These are phyloP conservation scores for Podospora pseudocomata DNA, from an alignment of 495 filamentous ascomycete species.

Conservation along the genomic window DNA sequence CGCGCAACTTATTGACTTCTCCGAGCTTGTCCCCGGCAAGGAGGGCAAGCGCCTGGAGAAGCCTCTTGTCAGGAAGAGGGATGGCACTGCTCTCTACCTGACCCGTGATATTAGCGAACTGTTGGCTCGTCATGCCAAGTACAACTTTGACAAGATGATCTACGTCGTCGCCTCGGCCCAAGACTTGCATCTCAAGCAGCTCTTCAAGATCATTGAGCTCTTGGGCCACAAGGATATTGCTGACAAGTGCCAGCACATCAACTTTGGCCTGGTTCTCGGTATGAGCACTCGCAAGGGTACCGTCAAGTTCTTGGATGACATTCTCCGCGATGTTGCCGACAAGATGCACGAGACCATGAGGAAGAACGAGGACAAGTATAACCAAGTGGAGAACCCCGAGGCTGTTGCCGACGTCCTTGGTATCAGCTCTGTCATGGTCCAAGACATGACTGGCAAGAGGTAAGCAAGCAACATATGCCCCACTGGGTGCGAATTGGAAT, in stretches of 20 bases:
- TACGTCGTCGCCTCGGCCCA: conserved; percentile 62
- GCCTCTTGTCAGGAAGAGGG: conserved; percentile 56
- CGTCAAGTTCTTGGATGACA: conserved; percentile 57
- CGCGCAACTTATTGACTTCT: conserved; percentile 83
- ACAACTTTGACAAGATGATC: conserved; percentile 67
- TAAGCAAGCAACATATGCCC: conserved; percentile 24
- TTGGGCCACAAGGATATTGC: conserved; percentile 58
- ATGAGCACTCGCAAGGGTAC: conserved; percentile 62
- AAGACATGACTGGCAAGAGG: conserved; percentile 65
- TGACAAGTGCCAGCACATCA: conserved; percentile 56
- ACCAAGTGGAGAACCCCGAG: conserved; percentile 55
- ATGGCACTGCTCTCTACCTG: conserved; percentile 62
- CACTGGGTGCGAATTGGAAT: not conserved
- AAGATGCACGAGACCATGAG: conserved; percentile 65
- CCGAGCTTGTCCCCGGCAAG: conserved; percentile 63
- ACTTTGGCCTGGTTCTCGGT: conserved; percentile 59
- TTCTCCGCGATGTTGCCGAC: conserved; percentile 57
- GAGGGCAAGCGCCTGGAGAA: conserved; percentile 54
- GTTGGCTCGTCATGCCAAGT: conserved; percentile 55
- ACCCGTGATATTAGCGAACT: conserved; percentile 65
- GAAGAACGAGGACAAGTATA: conserved; percentile 58
- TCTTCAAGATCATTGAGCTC: conserved; percentile 63
- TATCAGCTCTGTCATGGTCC: conserved; percentile 61
- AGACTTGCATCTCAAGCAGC: conserved; percentile 58
- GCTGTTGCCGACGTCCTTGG: conserved; percentile 56